Evolutionary conservation across 495 filamentous ascomycete genomes (phyloP).

Genomic region (Penicillium riverlandense): DNA sequence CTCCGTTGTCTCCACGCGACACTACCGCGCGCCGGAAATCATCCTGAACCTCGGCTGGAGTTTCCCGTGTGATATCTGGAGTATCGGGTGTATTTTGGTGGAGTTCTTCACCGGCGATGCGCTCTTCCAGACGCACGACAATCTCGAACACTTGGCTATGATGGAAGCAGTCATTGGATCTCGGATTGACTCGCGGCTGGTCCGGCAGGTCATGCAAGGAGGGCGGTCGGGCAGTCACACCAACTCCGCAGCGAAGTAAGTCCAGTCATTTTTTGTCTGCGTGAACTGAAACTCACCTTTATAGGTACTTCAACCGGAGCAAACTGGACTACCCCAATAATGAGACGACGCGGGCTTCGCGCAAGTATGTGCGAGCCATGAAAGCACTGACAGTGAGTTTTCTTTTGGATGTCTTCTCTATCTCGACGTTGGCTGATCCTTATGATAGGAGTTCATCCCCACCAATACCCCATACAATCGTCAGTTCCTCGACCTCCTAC

Average conservation of each 20-base stretch:
- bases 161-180: slow-evolving; percentile 85
- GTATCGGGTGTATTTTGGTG: slow-evolving; percentile 97
- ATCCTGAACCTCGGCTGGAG: slow-evolving; percentile 97
- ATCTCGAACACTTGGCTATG: slow-evolving; percentile 98
- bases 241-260: slow-evolving; percentile 80
- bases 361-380: slow-evolving; percentile 94
- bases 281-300: slow-evolving; percentile 1
- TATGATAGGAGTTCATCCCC: slow-evolving; percentile 78
- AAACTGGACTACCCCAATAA: slow-evolving; percentile 82
- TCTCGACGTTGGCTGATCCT: slow-evolving; percentile 17
- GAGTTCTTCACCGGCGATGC: slow-evolving; percentile 98
- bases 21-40: slow-evolving; percentile 95
- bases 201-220: slow-evolving; percentile 63
- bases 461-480: slow-evolving; percentile 68
- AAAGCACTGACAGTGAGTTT: slow-evolving; percentile 70
- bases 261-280: slow-evolving; percentile 1
- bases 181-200: slow-evolving; percentile 66
- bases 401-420: background rate
- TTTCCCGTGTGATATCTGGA: slow-evolving; percentile 97
- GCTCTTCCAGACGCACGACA: slow-evolving; percentile 96
- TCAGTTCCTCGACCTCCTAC: slow-evolving; percentile 80
- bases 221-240: slow-evolving; percentile 51
- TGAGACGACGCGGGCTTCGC: slow-evolving; percentile 82
- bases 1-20: slow-evolving; percentile 90
- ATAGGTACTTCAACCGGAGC: slow-evolving; percentile 76